Percentiles rank a stretch among this genome's conserved stretches.
Evolutionary conservation across 768 basidiomycete species (phyloP).

Genomic region (Leccinum arenicola): DNA sequence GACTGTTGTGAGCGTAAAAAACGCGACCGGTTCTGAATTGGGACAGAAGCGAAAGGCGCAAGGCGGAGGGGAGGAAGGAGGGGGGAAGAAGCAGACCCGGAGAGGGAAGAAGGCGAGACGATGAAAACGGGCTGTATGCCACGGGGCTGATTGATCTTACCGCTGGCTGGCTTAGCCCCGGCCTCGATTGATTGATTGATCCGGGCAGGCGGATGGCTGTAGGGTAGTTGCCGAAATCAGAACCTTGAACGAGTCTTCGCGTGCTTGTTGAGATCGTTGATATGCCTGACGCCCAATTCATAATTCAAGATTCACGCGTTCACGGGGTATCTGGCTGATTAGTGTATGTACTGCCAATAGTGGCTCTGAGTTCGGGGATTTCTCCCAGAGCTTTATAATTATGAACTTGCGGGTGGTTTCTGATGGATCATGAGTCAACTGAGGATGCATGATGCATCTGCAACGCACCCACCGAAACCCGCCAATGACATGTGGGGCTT

Average conservation of each 20-base stretch:
- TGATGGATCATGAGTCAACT: not conserved
- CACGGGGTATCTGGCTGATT: not conserved
- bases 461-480: constrained; percentile 6
- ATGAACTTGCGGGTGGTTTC: constrained; percentile 7
- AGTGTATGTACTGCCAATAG: not conserved
- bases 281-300: not conserved
- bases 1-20: constrained; percentile 77
- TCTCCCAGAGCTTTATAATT: not conserved
- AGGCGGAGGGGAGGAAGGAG: constrained; percentile 31
- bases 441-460: not conserved
- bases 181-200: not conserved
- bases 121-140: constrained; percentile 5
- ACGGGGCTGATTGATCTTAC: not conserved
- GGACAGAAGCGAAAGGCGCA: constrained; percentile 61
- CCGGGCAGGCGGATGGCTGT: not conserved
- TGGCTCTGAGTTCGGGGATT: not conserved
- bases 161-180: not conserved
- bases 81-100: constrained; percentile 49
- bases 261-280: not conserved
- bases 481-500: not conserved
- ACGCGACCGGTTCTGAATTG: constrained; percentile 16
- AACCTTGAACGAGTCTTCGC: not conserved
- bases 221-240: not conserved
- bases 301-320: not conserved
- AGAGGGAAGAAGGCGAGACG: constrained; percentile 42